Base-by-base conservation (phyloP, 192 early-diverging fungal species). In the Fimicolochytrium jonesii region DNA sequence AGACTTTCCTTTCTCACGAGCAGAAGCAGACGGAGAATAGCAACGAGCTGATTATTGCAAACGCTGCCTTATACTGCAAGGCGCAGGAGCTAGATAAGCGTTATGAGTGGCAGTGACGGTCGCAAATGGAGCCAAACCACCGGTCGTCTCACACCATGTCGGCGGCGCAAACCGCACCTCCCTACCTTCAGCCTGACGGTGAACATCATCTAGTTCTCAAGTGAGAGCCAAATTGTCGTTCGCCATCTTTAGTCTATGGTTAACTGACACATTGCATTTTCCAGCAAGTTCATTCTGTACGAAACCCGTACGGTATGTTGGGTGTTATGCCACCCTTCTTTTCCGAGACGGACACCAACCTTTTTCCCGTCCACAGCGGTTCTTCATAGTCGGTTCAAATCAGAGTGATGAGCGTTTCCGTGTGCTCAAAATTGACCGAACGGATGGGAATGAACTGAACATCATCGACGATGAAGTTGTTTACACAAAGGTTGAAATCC, bases 381-480 rank as follows among this genome's bases (percentile, higher is more conserved):
- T 87, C 51, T 93, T 80, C 56, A 77, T 96, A 18, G 81, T 98
- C 7, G 95, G 92, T 11, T 90, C 88, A 2, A 88, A 90, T 68
- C 83, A 86, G 48, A 77, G 81, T 13, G 87, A 90, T 41, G 83
- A 82, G 33, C 72, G 77, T 25, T 95, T 87, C 68, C 73, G 90
- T 2, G 86, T 96, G 9, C 77, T 96, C 35, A 95, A 92, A 63
- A 90, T 98, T 47, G 90, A 93, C 74, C 85, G 93, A 30, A 90
- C 89, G 0, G 74, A 80, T 2, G 68, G 64, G 15, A 74, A 74
- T 25, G 85, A 90, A 25, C 80, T 92, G 1, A 73, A 73, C 10
- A 86, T 96, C 41, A 88, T 83, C 36, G 87, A 87, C 39, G 94
- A 96, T 70, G 85, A 89, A 58, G 81, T 77, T 1, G 61, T 87